phyloP scores from a whole-genome alignment of 176 grass and related monocot species.

The Musa troglodytarum region DNA sequence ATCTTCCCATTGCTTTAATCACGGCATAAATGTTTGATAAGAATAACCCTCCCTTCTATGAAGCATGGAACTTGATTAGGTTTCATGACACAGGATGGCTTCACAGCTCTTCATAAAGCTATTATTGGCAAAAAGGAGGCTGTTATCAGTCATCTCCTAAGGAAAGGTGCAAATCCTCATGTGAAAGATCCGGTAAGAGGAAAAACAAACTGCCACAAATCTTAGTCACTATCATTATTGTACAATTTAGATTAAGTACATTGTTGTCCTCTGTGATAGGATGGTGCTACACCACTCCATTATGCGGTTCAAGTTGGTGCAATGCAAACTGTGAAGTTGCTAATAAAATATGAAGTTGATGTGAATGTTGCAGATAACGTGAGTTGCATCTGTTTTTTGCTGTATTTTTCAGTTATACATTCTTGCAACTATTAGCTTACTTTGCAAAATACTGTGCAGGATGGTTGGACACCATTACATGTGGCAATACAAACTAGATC shows the following conservation, averaged over 20 bases:
- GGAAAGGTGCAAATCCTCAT: constrained; percentile 83
- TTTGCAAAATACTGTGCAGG: constrained; percentile 30
- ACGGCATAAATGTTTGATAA: background rate
- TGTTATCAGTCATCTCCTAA: constrained; percentile 79
- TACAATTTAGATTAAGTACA: constrained; percentile 6
- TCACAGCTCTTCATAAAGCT: constrained; percentile 67
- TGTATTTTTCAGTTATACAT: constrained; percentile 11
- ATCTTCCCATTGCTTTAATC: constrained; percentile 6
- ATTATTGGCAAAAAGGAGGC: constrained; percentile 95
- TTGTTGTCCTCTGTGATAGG: constrained; percentile 27
- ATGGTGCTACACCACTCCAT: constrained; percentile 76
- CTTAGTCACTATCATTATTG: background rate
- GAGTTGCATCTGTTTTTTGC: constrained; percentile 16
- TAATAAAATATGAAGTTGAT: constrained; percentile 83
- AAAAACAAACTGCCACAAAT: background rate
- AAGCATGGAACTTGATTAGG: background rate
- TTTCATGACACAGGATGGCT: constrained; percentile 58
- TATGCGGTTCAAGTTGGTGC: constrained; percentile 89
- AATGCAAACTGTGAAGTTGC: constrained; percentile 70
- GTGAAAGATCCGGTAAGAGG: constrained; percentile 58
- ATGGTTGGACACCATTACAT: constrained; percentile 86
- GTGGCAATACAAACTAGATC: constrained; percentile 79
- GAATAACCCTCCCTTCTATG: background rate
- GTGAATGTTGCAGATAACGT: constrained; percentile 78
- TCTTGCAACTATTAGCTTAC: constrained; percentile 7